These are phyloP conservation scores for Euphorbia schlechtendalii DNA, from an alignment of 441 rosid genomes.

Conservation along the genomic window DNA sequence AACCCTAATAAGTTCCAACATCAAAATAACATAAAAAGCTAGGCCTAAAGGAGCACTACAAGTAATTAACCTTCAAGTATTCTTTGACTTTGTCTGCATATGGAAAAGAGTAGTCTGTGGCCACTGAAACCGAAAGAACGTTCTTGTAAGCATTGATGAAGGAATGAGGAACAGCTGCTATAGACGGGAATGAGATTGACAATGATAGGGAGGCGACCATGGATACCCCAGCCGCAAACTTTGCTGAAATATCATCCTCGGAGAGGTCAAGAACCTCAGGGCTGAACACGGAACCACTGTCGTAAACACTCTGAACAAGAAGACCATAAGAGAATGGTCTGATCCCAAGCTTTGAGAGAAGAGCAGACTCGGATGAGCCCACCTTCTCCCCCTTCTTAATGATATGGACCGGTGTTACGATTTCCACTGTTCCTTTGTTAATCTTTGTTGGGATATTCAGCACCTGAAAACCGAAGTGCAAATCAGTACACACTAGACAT, in stretches of 20 bases:
- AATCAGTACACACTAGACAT: no score
- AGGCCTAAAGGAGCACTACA: neutral
- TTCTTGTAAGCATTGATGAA: conserved; percentile 81
- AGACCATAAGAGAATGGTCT: conserved; percentile 87
- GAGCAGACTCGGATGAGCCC: conserved; percentile 80
- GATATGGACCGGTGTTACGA: conserved; percentile 59
- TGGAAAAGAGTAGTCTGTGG: conserved; percentile 64
- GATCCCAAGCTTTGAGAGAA: conserved; percentile 70
- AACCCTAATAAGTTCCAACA: neutral
- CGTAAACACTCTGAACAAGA: conserved; percentile 51
- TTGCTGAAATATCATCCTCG: conserved; percentile 60
- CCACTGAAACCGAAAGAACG: conserved; percentile 53
- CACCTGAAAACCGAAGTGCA: conserved; percentile 30
- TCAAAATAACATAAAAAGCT: neutral
- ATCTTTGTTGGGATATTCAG: conserved; percentile 93
- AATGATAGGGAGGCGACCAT: conserved; percentile 59
- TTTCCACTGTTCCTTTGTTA: conserved; percentile 93
- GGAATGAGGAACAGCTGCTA: conserved; percentile 87
- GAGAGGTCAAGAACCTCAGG: conserved; percentile 62
- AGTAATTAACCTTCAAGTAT: conserved; percentile 50
- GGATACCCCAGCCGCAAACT: conserved; percentile 65
- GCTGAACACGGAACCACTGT: conserved; percentile 66
- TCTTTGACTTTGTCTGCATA: conserved; percentile 79
- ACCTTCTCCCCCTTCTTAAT: conserved; percentile 88
- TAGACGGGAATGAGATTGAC: conserved; percentile 64